Percentiles rank a stretch among this genome's conserved stretches.
phyloP scores from a whole-genome alignment of 106 monocot species.

The Cymbidium sinense region DNA sequence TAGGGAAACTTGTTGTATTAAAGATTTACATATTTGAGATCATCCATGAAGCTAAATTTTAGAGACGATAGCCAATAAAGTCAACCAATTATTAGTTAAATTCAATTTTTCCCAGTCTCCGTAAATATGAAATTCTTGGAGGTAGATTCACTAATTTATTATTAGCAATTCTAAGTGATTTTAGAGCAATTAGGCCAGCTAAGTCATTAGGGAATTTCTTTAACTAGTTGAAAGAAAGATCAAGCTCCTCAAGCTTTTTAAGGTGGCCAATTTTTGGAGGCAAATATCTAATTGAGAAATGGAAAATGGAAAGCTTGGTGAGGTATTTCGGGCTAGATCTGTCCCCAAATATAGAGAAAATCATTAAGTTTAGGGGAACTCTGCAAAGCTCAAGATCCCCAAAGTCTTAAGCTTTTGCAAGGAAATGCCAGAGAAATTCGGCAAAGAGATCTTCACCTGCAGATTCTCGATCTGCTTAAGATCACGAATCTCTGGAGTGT shows the following conservation, averaged over 20 bases:
- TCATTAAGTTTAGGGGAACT: no score
- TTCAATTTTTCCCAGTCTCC: slow-evolving; percentile 65
- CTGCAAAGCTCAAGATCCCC: no score
- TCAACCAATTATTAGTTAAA: slow-evolving; percentile 81
- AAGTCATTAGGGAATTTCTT: slow-evolving; percentile 82
- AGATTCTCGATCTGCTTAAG: no score
- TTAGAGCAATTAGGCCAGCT: slow-evolving; percentile 54
- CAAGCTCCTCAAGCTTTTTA: slow-evolving; percentile 80
- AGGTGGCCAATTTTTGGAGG: slow-evolving; percentile 83
- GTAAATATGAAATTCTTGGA: slow-evolving; percentile 54
- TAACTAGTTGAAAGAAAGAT: slow-evolving; percentile 97
- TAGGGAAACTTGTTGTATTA: slow-evolving; percentile 54
- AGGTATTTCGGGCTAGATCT: no score
- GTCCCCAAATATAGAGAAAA: no score
- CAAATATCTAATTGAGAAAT: no score
- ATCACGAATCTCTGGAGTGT: no score
- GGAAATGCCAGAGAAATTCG: no score
- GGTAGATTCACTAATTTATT: slow-evolving; percentile 88
- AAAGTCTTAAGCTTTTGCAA: no score
- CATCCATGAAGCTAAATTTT: slow-evolving; percentile 52
- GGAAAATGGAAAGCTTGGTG: no score
- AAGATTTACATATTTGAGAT: slow-evolving; percentile 65
- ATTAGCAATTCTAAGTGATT: slow-evolving; percentile 60
- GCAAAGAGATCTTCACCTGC: no score
- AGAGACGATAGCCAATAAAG: slow-evolving; percentile 56